These are phyloP conservation scores for Verticillium isaacii DNA, from an alignment of 2,329 filamentous ascomycete species.

Conservation along the genomic window DNA sequence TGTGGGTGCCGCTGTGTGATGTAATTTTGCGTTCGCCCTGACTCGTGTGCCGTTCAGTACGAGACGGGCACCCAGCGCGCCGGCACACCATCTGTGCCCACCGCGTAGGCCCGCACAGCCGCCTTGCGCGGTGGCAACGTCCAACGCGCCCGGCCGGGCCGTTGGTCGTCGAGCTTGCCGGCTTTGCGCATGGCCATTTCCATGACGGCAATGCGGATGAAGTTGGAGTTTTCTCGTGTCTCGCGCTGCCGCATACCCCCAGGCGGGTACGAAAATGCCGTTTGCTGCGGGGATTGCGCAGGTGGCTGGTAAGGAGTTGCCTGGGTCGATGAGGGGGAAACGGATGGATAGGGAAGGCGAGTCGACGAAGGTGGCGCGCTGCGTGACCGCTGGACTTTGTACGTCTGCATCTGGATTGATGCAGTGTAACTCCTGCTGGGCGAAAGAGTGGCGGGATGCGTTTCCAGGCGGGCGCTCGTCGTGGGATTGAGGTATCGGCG, in stretches of 20 bases:
- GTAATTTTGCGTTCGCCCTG: neutral
- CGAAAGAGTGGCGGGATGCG: conserved; percentile 22
- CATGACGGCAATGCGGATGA: conserved; percentile 67
- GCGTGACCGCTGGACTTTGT: conserved; percentile 52
- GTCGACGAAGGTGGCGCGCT: conserved; percentile 25
- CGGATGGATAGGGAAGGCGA: conserved; percentile 25
- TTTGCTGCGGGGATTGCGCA: conserved; percentile 24
- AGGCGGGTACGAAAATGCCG: conserved; percentile 32
- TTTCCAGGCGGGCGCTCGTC: conserved; percentile 42
- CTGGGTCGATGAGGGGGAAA: conserved; percentile 23
- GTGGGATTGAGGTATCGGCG: conserved; percentile 65
- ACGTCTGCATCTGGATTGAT: conserved; percentile 69
- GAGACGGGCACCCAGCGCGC: conserved; percentile 48
- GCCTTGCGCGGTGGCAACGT: conserved; percentile 61
- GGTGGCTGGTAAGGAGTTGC: conserved; percentile 21
- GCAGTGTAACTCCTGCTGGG: conserved; percentile 47
- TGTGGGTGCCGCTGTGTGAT: neutral
- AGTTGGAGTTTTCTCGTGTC: conserved; percentile 66
- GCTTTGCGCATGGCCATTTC: conserved; percentile 66
- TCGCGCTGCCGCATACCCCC: conserved; percentile 56
- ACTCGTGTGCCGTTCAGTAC: conserved; percentile 6
- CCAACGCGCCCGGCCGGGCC: conserved; percentile 63
- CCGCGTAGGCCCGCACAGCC: conserved; percentile 47
- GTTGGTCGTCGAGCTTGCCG: conserved; percentile 62
- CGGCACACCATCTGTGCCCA: conserved; percentile 54